phyloP scores from a whole-genome alignment of 352 stramenopile genomes.

The Phytophthora idaei region DNA sequence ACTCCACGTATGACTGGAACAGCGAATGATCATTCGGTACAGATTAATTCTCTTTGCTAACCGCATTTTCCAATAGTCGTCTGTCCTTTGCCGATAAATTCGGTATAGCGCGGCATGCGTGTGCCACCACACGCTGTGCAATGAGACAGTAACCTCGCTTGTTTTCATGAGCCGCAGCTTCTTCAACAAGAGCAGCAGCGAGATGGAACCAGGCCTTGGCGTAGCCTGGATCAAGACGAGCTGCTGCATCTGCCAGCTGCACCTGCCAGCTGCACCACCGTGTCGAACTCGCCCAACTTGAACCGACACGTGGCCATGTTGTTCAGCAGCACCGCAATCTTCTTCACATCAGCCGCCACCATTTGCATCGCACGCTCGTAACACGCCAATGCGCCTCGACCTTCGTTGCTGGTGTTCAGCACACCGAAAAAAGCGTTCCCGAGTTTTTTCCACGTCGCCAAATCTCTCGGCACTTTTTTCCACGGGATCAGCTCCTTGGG shows the following conservation, averaged over 20 bases:
- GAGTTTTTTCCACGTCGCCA: conserved; percentile 3
- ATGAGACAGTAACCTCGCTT: neutral
- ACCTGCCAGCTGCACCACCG: neutral
- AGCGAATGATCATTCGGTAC: neutral
- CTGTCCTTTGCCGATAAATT: neutral
- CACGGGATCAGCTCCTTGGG: neutral
- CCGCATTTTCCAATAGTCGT: neutral
- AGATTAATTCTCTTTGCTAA: neutral
- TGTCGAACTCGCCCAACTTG: neutral
- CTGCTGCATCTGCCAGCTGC: neutral
- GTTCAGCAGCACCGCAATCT: neutral
- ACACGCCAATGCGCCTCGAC: neutral
- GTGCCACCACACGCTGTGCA: neutral
- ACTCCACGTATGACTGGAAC: neutral
- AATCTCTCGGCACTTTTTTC: neutral
- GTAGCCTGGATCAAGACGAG: neutral
- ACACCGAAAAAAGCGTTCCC: neutral
- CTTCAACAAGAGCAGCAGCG: neutral
- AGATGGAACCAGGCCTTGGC: neutral
- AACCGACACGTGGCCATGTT: neutral
- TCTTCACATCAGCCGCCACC: neutral
- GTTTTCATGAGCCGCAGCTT: neutral
- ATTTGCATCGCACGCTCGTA: neutral
- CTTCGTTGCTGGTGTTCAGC: neutral
- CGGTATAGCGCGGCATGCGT: neutral